These are phyloP conservation scores for Amanita polypyramis DNA, from an alignment of 768 basidiomycete species.

Conservation along the genomic window DNA sequence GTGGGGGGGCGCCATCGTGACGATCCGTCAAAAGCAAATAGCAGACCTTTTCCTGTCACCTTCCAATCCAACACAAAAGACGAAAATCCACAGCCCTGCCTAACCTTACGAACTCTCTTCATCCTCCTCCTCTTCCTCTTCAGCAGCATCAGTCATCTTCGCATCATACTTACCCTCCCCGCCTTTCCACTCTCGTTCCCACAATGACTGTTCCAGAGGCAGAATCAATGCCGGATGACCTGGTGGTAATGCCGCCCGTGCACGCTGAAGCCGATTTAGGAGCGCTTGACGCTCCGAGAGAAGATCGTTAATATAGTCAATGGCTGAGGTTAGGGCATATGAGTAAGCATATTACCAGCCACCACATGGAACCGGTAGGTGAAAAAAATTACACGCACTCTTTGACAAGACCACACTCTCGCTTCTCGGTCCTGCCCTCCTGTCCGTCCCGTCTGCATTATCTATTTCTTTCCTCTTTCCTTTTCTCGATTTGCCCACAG, in stretches of 20 bases:
- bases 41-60: not conserved
- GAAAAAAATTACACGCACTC: constrained; percentile 43
- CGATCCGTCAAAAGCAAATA: too few species aligned
- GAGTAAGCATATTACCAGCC: constrained; percentile 3
- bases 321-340: constrained; percentile 38
- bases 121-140: constrained; percentile 40
- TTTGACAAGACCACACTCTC: constrained; percentile 85
- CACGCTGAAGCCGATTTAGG: constrained; percentile 46
- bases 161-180: constrained; percentile 37
- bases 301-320: constrained; percentile 71
- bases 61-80: not conserved
- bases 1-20: too few species aligned
- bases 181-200: constrained; percentile 83
- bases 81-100: not conserved
- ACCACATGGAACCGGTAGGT: not conserved
- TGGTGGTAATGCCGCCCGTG: constrained; percentile 44
- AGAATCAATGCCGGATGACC: constrained; percentile 47
- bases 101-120: constrained; percentile 17
- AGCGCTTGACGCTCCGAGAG: constrained; percentile 49
- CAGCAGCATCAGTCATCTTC: constrained; percentile 18
- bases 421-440: constrained; percentile 81
- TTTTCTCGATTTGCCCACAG: constrained; percentile 28
- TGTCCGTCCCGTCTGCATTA: constrained; percentile 61
- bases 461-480: constrained; percentile 27
- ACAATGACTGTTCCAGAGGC: constrained; percentile 33